phyloP scores from a whole-genome alignment of 352 stramenopile species.

The Phytophthora idaei region DNA sequence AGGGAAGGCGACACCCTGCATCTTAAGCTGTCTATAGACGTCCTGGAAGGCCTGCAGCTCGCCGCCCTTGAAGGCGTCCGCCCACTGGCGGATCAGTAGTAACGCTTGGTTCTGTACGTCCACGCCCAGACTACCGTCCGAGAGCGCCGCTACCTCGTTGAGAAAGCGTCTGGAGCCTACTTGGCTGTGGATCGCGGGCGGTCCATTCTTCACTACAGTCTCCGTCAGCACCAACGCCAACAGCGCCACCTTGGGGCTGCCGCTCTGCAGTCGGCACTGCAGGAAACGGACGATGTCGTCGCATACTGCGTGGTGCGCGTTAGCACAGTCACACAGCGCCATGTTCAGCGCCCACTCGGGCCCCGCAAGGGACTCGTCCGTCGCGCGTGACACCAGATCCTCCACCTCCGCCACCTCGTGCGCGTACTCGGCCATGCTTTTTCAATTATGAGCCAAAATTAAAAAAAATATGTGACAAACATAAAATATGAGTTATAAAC shows the following conservation, averaged over 20 bases:
- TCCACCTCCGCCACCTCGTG: constrained; percentile 47
- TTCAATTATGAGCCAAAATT: constrained; percentile 20
- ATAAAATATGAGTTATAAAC: neutral
- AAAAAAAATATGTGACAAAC: neutral
- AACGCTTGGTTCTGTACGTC: constrained; percentile 81
- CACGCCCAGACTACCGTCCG: constrained; percentile 66
- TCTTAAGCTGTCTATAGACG: constrained; percentile 77
- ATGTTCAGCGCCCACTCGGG: constrained; percentile 83
- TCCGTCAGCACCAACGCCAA: constrained; percentile 71
- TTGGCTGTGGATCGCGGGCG: constrained; percentile 54
- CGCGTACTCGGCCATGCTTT: constrained; percentile 37
- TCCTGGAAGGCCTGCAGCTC: constrained; percentile 71
- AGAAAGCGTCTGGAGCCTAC: constrained; percentile 71
- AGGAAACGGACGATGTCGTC: constrained; percentile 68
- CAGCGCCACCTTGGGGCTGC: constrained; percentile 46
- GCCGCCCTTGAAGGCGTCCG: constrained; percentile 61
- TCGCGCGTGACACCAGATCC: constrained; percentile 64
- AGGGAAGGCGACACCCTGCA: constrained; percentile 74
- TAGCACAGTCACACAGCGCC: constrained; percentile 70
- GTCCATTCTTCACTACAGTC: constrained; percentile 83
- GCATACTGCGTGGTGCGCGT: constrained; percentile 47
- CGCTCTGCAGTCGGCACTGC: constrained; percentile 64
- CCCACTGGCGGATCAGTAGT: constrained; percentile 85
- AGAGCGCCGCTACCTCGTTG: constrained; percentile 66
- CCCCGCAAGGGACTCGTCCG: constrained; percentile 45